phyloP scores from a whole-genome alignment of 495 filamentous ascomycete genomes.

The Neohortaea acidophila region DNA sequence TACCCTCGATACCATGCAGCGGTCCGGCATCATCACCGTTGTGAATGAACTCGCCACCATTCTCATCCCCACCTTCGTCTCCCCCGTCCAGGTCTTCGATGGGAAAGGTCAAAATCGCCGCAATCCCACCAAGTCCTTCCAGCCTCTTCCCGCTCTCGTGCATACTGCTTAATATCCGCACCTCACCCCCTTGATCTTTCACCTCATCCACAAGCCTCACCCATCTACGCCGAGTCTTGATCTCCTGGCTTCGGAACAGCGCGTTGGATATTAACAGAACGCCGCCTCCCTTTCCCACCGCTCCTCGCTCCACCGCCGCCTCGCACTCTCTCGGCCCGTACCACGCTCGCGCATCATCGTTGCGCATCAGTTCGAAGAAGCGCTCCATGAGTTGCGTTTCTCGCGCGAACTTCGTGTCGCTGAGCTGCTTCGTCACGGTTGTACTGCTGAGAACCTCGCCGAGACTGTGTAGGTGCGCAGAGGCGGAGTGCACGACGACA shows the following conservation, averaged over 20 bases:
- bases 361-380: slow-evolving; percentile 62
- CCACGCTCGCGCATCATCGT: slow-evolving; percentile 80
- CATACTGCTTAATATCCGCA: slow-evolving; percentile 72
- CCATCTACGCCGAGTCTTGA: slow-evolving; percentile 65
- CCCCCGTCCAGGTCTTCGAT: slow-evolving; percentile 48
- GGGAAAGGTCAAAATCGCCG: slow-evolving; percentile 81
- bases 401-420: slow-evolving; percentile 70
- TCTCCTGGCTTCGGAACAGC: slow-evolving; percentile 69
- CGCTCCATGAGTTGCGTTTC: slow-evolving; percentile 79
- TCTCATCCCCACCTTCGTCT: slow-evolving; percentile 5
- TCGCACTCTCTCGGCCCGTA: slow-evolving; percentile 81
- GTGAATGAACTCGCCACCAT: background rate
- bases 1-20: slow-evolving; percentile 2
- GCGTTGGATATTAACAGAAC: slow-evolving; percentile 71
- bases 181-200: slow-evolving; percentile 77
- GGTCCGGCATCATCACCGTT: background rate
- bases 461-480: slow-evolving; percentile 70
- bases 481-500: slow-evolving; percentile 68
- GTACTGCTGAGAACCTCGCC: slow-evolving; percentile 71
- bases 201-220: slow-evolving; percentile 82
- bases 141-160: slow-evolving; percentile 87
- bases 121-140: slow-evolving; percentile 73
- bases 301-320: slow-evolving; percentile 72
- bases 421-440: slow-evolving; percentile 57
- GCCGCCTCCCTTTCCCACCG: slow-evolving; percentile 72